Percentiles rank a stretch among this genome's conserved stretches.
Evolutionary conservation across 352 stramenopile genomes (phyloP).

Genomic region (Globisporangium megalacanthum): DNA sequence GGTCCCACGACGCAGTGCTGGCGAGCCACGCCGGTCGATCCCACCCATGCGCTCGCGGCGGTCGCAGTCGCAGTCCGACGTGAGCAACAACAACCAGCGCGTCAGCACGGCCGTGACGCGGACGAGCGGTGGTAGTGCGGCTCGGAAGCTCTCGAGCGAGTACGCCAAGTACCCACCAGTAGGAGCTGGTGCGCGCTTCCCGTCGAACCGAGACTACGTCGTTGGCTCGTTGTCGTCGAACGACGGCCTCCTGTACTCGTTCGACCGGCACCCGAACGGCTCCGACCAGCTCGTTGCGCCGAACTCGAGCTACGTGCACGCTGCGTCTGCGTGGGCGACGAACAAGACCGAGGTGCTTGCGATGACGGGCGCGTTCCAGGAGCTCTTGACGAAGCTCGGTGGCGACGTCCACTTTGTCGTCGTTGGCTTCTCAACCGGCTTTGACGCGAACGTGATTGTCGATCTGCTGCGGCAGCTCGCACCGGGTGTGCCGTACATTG

Average conservation of each 20-base stretch:
- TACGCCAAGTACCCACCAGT: slow-evolving; percentile 7
- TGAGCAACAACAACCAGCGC: slow-evolving; percentile 24
- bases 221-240: slow-evolving; percentile 21
- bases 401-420: slow-evolving; percentile 82
- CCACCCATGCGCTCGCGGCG: slow-evolving; percentile 14
- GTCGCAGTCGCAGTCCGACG: slow-evolving; percentile 41
- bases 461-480: slow-evolving; percentile 67
- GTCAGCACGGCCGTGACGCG: slow-evolving; percentile 7
- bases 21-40: slow-evolving; percentile 7
- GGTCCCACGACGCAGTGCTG: slow-evolving; percentile 9
- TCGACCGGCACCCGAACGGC: slow-evolving; percentile 34
- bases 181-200: slow-evolving; percentile 9
- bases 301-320: slow-evolving; percentile 61
- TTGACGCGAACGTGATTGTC: slow-evolving; percentile 69
- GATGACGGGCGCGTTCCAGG: slow-evolving; percentile 71
- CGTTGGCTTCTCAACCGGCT: slow-evolving; percentile 80
- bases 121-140: slow-evolving; percentile 5
- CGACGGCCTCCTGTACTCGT: slow-evolving; percentile 27
- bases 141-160: slow-evolving; percentile 11
- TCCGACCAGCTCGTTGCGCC: slow-evolving; percentile 48
- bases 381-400: slow-evolving; percentile 73
- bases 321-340: slow-evolving; percentile 66
- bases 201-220: slow-evolving; percentile 7
- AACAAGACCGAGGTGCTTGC: slow-evolving; percentile 69
- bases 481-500: slow-evolving; percentile 78